A percentile compares a stretch with the other conserved stretches of the same genome.
phyloP scores from a whole-genome alignment of 1,284 basidiomycete species.

The Somion occarium region DNA sequence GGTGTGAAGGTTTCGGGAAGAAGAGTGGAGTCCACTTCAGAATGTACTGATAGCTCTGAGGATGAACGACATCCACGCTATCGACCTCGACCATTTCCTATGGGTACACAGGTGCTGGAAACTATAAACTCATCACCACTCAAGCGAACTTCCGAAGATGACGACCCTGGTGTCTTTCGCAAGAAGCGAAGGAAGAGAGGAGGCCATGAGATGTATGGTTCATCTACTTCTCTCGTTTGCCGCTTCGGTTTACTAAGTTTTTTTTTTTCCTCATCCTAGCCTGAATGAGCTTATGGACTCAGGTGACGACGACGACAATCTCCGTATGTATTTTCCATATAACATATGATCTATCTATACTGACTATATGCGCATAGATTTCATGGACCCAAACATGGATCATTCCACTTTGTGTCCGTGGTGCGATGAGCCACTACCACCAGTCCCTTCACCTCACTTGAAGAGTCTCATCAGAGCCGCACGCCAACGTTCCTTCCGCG shows the following conservation, averaged over 20 bases:
- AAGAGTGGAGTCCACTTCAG: slow-evolving; percentile 12
- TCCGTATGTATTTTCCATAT: slow-evolving; percentile 14
- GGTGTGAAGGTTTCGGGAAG: slow-evolving; percentile 2
- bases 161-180: slow-evolving; percentile 13
- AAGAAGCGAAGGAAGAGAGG: slow-evolving; percentile 32
- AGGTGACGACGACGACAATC: slow-evolving; percentile 20
- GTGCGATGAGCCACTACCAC: slow-evolving; percentile 66
- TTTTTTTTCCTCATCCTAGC: slow-evolving; percentile 3
- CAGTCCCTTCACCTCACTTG: slow-evolving; percentile 57
- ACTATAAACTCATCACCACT: slow-evolving; percentile 28
- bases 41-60: slow-evolving; percentile 13
- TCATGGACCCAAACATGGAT: slow-evolving; percentile 43
- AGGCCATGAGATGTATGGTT: slow-evolving; percentile 20
- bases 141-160: slow-evolving; percentile 35
- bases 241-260: slow-evolving; percentile 5
- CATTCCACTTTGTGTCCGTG: slow-evolving; percentile 70
- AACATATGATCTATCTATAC: not conserved
- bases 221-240: slow-evolving; percentile 16
- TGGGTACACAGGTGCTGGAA: slow-evolving; percentile 40
- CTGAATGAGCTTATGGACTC: slow-evolving; percentile 21
- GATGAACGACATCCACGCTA: slow-evolving; percentile 7
- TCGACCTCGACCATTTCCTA: slow-evolving; percentile 43
- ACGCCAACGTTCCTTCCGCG: slow-evolving; percentile 45
- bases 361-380: slow-evolving; percentile 29
- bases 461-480: slow-evolving; percentile 46